These are phyloP conservation scores for Globisporangium orthogonon DNA, from an alignment of 352 stramenopile genomes.

Conservation along the genomic window DNA sequence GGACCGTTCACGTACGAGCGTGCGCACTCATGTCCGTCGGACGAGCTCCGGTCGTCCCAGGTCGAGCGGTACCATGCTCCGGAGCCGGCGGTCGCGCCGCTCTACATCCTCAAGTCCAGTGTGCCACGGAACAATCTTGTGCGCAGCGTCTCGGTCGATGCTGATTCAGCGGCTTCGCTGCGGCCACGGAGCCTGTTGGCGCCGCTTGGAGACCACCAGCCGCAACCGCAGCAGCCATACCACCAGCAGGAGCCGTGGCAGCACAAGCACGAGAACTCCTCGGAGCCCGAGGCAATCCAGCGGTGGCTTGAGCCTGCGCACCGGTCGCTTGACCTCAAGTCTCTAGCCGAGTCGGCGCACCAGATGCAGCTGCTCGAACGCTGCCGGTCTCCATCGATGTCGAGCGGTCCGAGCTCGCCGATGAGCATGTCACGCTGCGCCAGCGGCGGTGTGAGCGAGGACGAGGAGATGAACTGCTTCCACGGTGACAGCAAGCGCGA, in stretches of 20 bases:
- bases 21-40: slow-evolving; percentile 62
- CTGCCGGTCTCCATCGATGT: slow-evolving; percentile 20
- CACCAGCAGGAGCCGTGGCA: background rate
- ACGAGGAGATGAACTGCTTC: slow-evolving; percentile 8
- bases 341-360: slow-evolving; percentile 54
- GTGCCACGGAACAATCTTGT: slow-evolving; percentile 36
- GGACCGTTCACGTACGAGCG: slow-evolving; percentile 59
- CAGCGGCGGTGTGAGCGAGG: slow-evolving; percentile 8
- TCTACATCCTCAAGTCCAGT: slow-evolving; percentile 17
- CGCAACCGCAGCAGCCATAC: slow-evolving; percentile 19
- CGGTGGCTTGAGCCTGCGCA: slow-evolving; percentile 12
- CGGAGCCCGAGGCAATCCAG: slow-evolving; percentile 9
- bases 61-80: background rate
- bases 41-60: slow-evolving; percentile 20
- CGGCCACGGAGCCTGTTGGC: slow-evolving; percentile 15
- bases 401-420: slow-evolving; percentile 3
- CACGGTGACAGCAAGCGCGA: slow-evolving; percentile 26
- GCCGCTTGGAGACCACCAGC: slow-evolving; percentile 16
- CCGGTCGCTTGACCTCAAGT: slow-evolving; percentile 33
- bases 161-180: slow-evolving; percentile 21
- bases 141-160: slow-evolving; percentile 58
- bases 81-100: slow-evolving; percentile 9
- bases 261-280: background rate
- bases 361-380: slow-evolving; percentile 44
- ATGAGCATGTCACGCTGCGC: slow-evolving; percentile 9